phyloP scores from a whole-genome alignment of 306 rosid species.

The Phaseolus lunatus region DNA sequence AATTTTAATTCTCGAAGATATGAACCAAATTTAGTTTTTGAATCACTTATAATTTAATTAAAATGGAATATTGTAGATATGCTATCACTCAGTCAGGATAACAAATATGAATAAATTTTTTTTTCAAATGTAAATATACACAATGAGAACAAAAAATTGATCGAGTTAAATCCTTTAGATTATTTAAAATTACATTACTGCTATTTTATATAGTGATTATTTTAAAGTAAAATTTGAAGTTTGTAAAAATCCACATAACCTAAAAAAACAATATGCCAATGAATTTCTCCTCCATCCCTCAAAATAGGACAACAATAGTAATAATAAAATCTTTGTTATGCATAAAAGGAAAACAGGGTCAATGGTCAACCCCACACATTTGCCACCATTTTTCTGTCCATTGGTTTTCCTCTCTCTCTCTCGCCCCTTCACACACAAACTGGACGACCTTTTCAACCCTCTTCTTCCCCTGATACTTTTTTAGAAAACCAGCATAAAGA shows the following conservation, averaged over 20 bases:
- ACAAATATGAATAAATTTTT: too few relatives aligned
- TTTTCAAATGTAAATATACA: too few relatives aligned
- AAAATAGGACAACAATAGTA: neutral
- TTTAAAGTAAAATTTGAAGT: too few relatives aligned
- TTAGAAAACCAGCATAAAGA: neutral
- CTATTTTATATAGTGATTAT: too few relatives aligned
- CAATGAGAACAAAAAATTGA: too few relatives aligned
- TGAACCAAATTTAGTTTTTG: too few relatives aligned
- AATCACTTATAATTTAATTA: too few relatives aligned
- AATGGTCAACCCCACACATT: neutral
- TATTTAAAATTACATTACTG: too few relatives aligned
- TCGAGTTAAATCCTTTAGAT: too few relatives aligned
- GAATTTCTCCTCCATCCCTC: neutral
- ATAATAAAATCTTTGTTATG: neutral
- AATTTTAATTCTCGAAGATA: too few relatives aligned
- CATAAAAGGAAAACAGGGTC: neutral
- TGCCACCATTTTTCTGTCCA: slow-evolving; percentile 44
- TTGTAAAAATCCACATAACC: neutral
- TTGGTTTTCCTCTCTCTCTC: slow-evolving; percentile 40
- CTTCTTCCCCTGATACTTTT: slow-evolving; percentile 13
- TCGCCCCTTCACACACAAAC: neutral
- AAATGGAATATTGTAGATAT: too few relatives aligned
- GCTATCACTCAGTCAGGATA: too few relatives aligned
- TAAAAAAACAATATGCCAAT: neutral
- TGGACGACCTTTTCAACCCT: slow-evolving; percentile 58